These are phyloP conservation scores for Trametes coccinea DNA, from an alignment of 768 basidiomycete species.

Conservation along the genomic window DNA sequence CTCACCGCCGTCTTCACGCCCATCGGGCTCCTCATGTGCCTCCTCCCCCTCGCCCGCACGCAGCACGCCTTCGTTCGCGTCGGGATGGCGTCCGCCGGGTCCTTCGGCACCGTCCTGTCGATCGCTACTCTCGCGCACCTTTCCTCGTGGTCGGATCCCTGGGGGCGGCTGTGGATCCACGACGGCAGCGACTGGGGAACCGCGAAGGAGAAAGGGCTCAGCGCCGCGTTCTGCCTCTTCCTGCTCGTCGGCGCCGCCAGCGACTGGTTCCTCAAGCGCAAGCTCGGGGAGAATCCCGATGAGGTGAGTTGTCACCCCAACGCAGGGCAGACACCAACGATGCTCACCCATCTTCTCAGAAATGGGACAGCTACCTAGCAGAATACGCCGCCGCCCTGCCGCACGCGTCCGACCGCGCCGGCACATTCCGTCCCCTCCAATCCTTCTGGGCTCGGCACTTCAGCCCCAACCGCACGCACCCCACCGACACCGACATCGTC, in stretches of 20 bases:
- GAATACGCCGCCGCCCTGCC: constrained; percentile 58
- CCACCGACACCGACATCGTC: constrained; percentile 27
- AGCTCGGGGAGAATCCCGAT: constrained; percentile 69
- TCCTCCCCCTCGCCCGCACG: constrained; percentile 47
- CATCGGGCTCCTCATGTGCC: constrained; percentile 40
- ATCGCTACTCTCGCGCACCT: constrained; percentile 55
- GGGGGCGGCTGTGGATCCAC: constrained; percentile 60
- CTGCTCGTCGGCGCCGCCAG: constrained; percentile 44
- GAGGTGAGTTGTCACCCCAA: constrained; percentile 42
- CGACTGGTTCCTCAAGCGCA: constrained; percentile 57
- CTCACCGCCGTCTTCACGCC: constrained; percentile 40
- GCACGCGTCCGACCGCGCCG: constrained; percentile 46
- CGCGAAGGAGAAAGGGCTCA: constrained; percentile 56
- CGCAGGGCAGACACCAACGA: neutral
- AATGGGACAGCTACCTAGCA: constrained; percentile 70
- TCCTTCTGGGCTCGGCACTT: constrained; percentile 51
- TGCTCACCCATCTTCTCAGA: constrained; percentile 37
- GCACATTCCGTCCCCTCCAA: constrained; percentile 53
- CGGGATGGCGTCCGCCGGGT: constrained; percentile 52
- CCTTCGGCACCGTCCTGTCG: constrained; percentile 55
- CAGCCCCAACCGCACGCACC: constrained; percentile 20
- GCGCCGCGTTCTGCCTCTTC: constrained; percentile 56
- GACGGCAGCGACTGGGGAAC: constrained; percentile 55
- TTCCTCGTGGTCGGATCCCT: constrained; percentile 58
- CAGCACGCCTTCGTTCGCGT: constrained; percentile 53